Evolutionary conservation across 768 basidiomycete species (phyloP).

Genomic region (Mycena polygramma): DNA sequence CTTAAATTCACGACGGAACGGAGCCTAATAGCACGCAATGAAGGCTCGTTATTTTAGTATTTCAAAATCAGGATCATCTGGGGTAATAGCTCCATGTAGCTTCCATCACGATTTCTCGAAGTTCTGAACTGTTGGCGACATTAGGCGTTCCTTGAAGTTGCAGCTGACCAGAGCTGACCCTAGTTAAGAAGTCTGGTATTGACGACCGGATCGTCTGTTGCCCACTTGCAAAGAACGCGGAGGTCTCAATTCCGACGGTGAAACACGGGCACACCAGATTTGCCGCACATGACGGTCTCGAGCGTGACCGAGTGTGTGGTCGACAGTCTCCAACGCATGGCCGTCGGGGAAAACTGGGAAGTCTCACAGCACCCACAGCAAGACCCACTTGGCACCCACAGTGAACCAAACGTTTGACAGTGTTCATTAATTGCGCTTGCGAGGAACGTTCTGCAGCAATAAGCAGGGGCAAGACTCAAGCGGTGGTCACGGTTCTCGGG

Average conservation of each 20-base stretch:
- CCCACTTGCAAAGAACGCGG: background rate
- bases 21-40: constrained; percentile 25
- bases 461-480: too few species aligned
- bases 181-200: background rate
- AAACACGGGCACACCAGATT: background rate
- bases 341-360: constrained; percentile 2
- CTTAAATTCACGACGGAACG: constrained; percentile 28
- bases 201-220: too few species aligned
- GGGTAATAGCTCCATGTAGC: constrained; percentile 12
- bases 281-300: constrained; percentile 17
- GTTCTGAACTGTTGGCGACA: background rate
- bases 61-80: constrained; percentile 13
- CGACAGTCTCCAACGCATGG: background rate
- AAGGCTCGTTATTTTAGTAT: background rate
- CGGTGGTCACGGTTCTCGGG: background rate
- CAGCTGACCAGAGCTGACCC: background rate
- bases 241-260: background rate
- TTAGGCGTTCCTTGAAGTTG: too few species aligned
- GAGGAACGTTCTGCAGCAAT: too few species aligned
- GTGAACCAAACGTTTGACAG: too few species aligned
- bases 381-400: too few species aligned
- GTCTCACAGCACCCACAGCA: too few species aligned
- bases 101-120: background rate
- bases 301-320: background rate
- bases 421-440: too few species aligned